Base-by-base conservation (phyloP, 2,329 filamentous ascomycete species). In the Trichoderma koningii region DNA sequence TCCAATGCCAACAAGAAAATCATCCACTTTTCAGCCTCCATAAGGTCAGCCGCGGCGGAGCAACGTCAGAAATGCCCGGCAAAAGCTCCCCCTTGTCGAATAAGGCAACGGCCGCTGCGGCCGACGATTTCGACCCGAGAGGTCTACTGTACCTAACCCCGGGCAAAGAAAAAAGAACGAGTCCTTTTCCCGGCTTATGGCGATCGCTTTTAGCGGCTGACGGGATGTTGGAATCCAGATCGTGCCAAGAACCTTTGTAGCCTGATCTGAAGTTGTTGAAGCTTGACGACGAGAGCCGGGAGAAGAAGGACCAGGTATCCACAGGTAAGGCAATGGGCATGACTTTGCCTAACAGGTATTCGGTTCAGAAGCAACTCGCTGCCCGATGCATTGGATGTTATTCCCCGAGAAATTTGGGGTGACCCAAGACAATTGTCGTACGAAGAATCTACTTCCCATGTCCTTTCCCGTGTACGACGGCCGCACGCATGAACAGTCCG, bases 21-120 rank as follows among this genome's bases (percentile, higher is more conserved):
- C 34, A 38, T 38, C 34, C 34, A 38, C 12, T 14, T 14, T 38
- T 10, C 34, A 38, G 21, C 28, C 17, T 48, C 38, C 41, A 34
- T 52, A n/a, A 53, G 50, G 50, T 63, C 59, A 38, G 34, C 34
- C 41, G 50, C 59, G 10, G 26, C 26, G 59, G 59, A 63, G 59
- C 45, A 52, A 61, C 57, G 56, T 60, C 30, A 41, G 9, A 34
- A 50, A 50, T 41, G 21, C 19, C 30, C 21, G 47, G 26, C 21
- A n/a, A 34, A 42, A 26, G 45, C 45, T 44, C 55, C 26, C 23
- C 21, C 5, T 60, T 17, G 41, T 50, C 57, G 34, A 34, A 50
- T 52, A 23, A 14, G 57, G 38, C 47, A 61, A 55, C 50, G 14
- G 59, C 59, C 59, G 59, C 38, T 63, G 59, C 59, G 59, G 59